These are phyloP conservation scores for Funneliformis geosporum DNA, from an alignment of 192 early-diverging fungal species.

Conservation along the genomic window DNA sequence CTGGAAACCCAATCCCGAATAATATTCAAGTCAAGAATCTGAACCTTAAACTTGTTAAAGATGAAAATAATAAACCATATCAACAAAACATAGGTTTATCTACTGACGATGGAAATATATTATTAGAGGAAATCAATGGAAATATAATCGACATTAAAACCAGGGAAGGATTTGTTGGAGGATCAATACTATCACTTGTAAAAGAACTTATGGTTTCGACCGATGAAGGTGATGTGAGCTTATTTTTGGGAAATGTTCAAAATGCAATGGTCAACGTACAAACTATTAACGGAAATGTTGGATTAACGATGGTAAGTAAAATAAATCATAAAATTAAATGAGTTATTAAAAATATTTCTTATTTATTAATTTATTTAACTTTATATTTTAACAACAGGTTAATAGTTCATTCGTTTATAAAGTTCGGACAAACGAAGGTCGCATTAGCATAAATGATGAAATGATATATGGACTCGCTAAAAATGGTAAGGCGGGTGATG, in stretches of 20 bases:
- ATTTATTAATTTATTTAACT: too few species aligned
- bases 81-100: background rate
- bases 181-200: background rate
- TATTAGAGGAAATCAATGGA: background rate
- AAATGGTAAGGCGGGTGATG: too few species aligned
- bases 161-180: background rate
- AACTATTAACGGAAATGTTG: background rate
- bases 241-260: background rate
- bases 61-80: background rate
- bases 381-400: too few species aligned
- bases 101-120: background rate
- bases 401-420: too few species aligned
- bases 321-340: background rate
- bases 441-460: too few species aligned
- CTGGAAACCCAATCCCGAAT: background rate
- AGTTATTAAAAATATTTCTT: too few species aligned
- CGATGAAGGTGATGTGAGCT: background rate
- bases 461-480: too few species aligned
- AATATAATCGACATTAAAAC: background rate
- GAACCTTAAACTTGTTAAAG: background rate
- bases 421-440: too few species aligned
- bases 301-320: background rate
- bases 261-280: background rate
- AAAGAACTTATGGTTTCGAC: background rate
- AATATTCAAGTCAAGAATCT: background rate